Conservation (phyloP, 23 red algal species). For the Gracilaria domingensis region DNA sequence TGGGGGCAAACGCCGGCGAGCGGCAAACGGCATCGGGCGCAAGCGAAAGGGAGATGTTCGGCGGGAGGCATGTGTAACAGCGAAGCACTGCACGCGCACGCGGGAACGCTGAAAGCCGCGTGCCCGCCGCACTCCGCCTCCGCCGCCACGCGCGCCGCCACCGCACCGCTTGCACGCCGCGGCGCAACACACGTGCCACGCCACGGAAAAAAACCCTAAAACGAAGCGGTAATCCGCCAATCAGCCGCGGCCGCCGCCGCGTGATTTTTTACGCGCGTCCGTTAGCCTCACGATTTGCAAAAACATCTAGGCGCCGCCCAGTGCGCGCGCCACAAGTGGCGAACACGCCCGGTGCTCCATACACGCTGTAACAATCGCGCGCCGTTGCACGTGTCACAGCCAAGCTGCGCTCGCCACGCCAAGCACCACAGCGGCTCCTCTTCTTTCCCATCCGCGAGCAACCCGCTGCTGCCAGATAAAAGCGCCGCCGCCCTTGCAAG, state of each 20-base stretch:
- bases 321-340: background rate
- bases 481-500: background rate
- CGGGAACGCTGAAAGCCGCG: background rate
- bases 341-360: no score
- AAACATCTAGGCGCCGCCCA: background rate
- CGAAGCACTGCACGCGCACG: background rate
- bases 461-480: background rate
- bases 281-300: background rate
- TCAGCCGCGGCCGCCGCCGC: no score
- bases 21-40: no score
- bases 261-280: background rate
- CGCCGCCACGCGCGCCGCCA: background rate
- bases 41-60: no score
- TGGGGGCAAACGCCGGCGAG: no score
- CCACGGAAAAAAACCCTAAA: background rate
- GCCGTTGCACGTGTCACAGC: background rate
- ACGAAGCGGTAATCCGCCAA: no score
- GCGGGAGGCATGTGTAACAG: no score
- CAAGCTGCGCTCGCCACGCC: no score
- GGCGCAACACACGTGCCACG: background rate
- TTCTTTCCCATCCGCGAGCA: background rate
- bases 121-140: background rate
- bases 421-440: background rate
- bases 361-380: background rate
- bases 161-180: background rate